Percentiles rank a stretch among this genome's conserved stretches.
phyloP scores from a whole-genome alignment of 2,329 filamentous ascomycete species.

The Aureobasidium sp. region DNA sequence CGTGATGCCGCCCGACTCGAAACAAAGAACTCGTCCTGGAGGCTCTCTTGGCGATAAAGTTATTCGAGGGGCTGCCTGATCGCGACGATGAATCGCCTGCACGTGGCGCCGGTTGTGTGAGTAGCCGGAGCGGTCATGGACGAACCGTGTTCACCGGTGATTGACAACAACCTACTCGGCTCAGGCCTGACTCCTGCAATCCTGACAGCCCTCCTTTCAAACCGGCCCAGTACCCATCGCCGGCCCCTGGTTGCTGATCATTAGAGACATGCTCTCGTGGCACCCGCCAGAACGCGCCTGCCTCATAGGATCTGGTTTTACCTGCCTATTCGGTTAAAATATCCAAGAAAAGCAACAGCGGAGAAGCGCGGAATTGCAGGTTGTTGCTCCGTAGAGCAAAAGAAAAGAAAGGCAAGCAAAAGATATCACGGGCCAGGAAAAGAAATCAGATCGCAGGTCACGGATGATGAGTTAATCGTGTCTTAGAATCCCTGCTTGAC shows the following conservation, averaged over 20 bases:
- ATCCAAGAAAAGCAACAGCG: background rate
- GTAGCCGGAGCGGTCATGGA: background rate
- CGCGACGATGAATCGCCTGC: background rate
- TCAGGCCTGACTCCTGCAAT: slow-evolving; percentile 7
- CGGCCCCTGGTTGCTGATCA: slow-evolving; percentile 7
- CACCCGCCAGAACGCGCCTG: slow-evolving; percentile 4
- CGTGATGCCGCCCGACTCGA: slow-evolving; percentile 1
- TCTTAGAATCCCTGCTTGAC: slow-evolving; percentile 8
- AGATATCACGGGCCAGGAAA: background rate
- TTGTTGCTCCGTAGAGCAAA: background rate
- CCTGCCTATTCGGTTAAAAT: slow-evolving; percentile 6
- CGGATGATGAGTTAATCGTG: background rate
- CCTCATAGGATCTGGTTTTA: background rate
- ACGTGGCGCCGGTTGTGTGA: slow-evolving; percentile 8
- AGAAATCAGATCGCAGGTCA: background rate
- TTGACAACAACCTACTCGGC: background rate
- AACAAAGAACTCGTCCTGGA: background rate
- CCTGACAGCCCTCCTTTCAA: slow-evolving; percentile 1
- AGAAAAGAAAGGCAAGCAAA: background rate
- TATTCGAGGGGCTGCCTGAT: background rate
- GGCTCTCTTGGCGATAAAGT: background rate
- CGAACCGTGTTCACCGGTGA: slow-evolving; percentile 5
- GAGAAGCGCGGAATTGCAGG: background rate
- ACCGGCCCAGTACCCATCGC: background rate
- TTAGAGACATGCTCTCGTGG: slow-evolving; percentile 3